These are phyloP conservation scores for Monosporascus cannonballus DNA, from an alignment of 2,329 filamentous ascomycete genomes.

Conservation along the genomic window DNA sequence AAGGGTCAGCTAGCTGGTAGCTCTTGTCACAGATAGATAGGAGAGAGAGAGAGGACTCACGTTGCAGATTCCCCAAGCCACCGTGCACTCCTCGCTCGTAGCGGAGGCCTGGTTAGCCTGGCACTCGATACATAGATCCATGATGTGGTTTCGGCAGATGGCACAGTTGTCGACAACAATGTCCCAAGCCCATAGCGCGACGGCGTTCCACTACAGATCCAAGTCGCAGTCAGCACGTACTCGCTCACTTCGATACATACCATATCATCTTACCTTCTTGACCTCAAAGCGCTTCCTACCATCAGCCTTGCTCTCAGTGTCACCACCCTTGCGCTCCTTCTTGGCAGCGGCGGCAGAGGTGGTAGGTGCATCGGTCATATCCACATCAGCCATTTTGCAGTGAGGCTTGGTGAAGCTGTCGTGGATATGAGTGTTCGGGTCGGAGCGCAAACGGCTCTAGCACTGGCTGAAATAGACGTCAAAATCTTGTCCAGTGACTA, in stretches of 20 bases:
- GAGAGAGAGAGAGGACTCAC: conserved; percentile 48
- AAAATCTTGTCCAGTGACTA: too few relatives aligned
- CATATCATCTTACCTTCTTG: conserved; percentile 68
- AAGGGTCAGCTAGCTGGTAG: conserved; percentile 26
- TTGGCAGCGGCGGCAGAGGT: conserved; percentile 47
- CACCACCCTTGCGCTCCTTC: conserved; percentile 40
- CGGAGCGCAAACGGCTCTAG: too few relatives aligned
- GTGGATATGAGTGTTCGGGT: neutral
- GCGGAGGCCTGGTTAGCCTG: conserved; percentile 97
- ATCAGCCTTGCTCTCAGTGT: conserved; percentile 50
- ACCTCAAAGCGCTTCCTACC: conserved; percentile 96
- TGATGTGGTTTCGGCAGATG: conserved; percentile 98
- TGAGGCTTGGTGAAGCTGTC: neutral
- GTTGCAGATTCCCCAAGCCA: conserved; percentile 99
- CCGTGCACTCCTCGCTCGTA: conserved; percentile 95
- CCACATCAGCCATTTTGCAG: conserved; percentile 78
- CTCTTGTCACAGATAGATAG: neutral
- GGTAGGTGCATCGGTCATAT: conserved; percentile 83
- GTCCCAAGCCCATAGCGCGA: conserved; percentile 98
- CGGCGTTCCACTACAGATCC: conserved; percentile 80
- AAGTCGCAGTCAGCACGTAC: conserved; percentile 2
- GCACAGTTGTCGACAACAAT: conserved; percentile 99
- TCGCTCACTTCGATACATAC: neutral
- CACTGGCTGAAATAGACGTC: too few relatives aligned
- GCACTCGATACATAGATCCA: conserved; percentile 99